Conservation (phyloP, 2,329 filamentous ascomycete species). For the Raffaelea deltoideospora region DNA sequence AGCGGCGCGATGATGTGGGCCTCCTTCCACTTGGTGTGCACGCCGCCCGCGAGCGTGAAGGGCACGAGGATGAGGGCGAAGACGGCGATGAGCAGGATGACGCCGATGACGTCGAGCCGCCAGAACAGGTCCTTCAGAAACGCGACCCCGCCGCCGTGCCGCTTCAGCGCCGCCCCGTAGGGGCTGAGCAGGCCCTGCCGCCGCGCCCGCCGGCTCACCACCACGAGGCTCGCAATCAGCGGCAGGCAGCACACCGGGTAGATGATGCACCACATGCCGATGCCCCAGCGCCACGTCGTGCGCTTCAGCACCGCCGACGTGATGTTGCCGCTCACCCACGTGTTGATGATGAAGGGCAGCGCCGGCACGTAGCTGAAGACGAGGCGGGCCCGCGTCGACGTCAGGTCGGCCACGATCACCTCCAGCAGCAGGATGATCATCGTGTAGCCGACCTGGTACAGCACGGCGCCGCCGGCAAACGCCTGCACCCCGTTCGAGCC, state of each 20-base stretch:
- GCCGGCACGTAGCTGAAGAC: slow-evolving; percentile 52
- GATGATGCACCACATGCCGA: slow-evolving; percentile 50
- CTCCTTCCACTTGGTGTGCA: slow-evolving; percentile 20
- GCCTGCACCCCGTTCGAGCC: slow-evolving; percentile 26
- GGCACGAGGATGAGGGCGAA: slow-evolving; percentile 30
- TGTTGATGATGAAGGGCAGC: slow-evolving; percentile 43
- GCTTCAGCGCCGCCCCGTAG: slow-evolving; percentile 10
- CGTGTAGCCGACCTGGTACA: slow-evolving; percentile 52
- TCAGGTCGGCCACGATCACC: slow-evolving; percentile 49
- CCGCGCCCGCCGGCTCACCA: slow-evolving; percentile 36
- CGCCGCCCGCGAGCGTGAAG: slow-evolving; percentile 29
- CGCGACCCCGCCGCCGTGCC: slow-evolving; percentile 15
- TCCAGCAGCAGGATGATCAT: slow-evolving; percentile 45
- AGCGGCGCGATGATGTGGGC: slow-evolving; percentile 27
- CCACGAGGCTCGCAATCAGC: slow-evolving; percentile 22
- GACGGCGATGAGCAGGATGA: slow-evolving; percentile 29
- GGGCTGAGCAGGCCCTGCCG: slow-evolving; percentile 28
- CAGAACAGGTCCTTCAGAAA: slow-evolving; percentile 25
- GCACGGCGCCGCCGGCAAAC: slow-evolving; percentile 41
- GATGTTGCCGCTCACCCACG: slow-evolving; percentile 47
- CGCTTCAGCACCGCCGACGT: slow-evolving; percentile 30
- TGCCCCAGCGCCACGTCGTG: slow-evolving; percentile 45
- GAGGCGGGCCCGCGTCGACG: slow-evolving; percentile 45
- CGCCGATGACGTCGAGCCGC: slow-evolving; percentile 28
- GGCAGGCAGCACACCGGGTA: slow-evolving; percentile 41